A percentile compares a stretch with the other conserved stretches of the same genome.
Evolutionary conservation across 2,329 filamentous ascomycete species (phyloP).

Genomic region (Xylaria sp.): DNA sequence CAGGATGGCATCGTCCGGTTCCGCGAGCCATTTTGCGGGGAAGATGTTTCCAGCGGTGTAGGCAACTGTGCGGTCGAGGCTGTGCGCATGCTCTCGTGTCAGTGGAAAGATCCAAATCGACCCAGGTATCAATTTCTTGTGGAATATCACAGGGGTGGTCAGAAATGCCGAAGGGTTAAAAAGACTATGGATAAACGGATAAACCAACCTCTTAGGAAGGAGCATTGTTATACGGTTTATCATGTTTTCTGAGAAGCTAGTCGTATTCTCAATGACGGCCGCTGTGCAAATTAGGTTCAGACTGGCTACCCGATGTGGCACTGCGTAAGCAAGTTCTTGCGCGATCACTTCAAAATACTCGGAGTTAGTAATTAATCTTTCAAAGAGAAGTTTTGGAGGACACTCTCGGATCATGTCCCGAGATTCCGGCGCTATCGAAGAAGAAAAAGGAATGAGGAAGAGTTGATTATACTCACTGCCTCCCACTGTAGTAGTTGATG

Average conservation of each 20-base stretch:
- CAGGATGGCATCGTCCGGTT: conserved; percentile 68
- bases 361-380: conserved; percentile 6
- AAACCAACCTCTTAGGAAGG: conserved; percentile 68
- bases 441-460: background rate
- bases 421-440: background rate
- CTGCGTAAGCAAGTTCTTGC: conserved; percentile 76
- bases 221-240: conserved; percentile 65
- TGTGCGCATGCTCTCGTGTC: conserved; percentile 4
- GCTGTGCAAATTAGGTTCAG: conserved; percentile 72
- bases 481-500: conserved; percentile 29
- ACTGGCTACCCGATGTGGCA: conserved; percentile 64
- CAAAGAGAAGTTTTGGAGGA: conserved; percentile 47
- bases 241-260: conserved; percentile 73
- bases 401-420: conserved; percentile 49
- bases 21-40: conserved; percentile 68
- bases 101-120: background rate
- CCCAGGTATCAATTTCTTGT: background rate
- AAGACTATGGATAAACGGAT: background rate
- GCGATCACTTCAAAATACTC: conserved; percentile 70
- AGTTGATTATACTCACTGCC: conserved; percentile 33
- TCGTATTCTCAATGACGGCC: conserved; percentile 69
- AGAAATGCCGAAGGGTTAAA: too few relatives aligned
- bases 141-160: too few relatives aligned
- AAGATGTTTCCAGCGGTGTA: conserved; percentile 76
- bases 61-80: conserved; percentile 72